phyloP scores from a whole-genome alignment of 148 eudicot species.

The Camellia granthamiana region DNA sequence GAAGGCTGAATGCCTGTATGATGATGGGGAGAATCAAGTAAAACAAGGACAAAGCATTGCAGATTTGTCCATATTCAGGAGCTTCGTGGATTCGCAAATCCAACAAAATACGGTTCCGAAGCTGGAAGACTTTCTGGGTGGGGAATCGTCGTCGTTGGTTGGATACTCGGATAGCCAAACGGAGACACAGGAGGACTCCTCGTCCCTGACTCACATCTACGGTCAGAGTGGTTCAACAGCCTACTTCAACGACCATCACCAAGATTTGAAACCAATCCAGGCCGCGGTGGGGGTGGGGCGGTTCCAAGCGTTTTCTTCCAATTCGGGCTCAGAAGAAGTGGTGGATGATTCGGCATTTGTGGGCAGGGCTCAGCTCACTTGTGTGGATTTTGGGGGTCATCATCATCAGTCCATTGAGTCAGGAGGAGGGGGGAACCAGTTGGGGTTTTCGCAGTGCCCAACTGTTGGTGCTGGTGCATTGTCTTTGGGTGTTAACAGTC shows the following conservation, averaged over 20 bases:
- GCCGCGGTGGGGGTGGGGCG: slow-evolving; percentile 25
- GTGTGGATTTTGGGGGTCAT: slow-evolving; percentile 30
- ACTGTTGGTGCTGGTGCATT: slow-evolving; percentile 27
- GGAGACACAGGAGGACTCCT: slow-evolving; percentile 55
- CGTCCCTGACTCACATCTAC: slow-evolving; percentile 76
- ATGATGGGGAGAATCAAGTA: slow-evolving; percentile 27
- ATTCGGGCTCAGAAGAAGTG: slow-evolving; percentile 71
- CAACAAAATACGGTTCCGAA: slow-evolving; percentile 45
- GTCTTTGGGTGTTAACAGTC: slow-evolving; percentile 48
- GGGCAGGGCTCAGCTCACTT: slow-evolving; percentile 20
- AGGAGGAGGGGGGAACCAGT: slow-evolving; percentile 26
- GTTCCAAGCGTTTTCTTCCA: slow-evolving; percentile 57
- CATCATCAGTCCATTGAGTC: slow-evolving; percentile 40
- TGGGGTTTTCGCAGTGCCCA: slow-evolving; percentile 23
- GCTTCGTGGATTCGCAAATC: slow-evolving; percentile 21
- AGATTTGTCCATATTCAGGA: slow-evolving; percentile 20
- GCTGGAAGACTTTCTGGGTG: slow-evolving; percentile 86
- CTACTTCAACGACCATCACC: slow-evolving; percentile 41
- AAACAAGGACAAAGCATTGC: slow-evolving; percentile 25
- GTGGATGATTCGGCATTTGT: slow-evolving; percentile 66
- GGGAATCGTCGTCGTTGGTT: slow-evolving; percentile 35
- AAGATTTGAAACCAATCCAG: slow-evolving; percentile 36
- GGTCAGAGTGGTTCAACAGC: slow-evolving; percentile 30
- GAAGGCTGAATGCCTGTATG: slow-evolving; percentile 32
- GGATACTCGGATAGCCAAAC: slow-evolving; percentile 42